Evolutionary conservation across 805 yeast genomes (phyloP).

Genomic region (Kuraishia ogatae): DNA sequence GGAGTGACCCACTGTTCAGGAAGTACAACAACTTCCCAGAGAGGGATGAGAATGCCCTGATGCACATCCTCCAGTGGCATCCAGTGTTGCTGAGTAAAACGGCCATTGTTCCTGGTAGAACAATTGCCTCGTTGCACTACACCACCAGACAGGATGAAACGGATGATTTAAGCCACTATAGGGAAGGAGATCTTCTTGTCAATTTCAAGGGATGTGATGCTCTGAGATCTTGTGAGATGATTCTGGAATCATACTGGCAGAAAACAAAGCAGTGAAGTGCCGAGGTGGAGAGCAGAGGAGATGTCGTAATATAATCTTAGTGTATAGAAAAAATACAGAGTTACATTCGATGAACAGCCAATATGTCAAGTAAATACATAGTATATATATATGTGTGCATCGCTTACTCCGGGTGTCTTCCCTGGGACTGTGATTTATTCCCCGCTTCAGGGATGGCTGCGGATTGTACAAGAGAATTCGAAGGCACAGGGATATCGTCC

Average conservation of each 20-base stretch:
- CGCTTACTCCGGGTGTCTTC: neutral
- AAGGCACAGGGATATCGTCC: slow-evolving; percentile 5
- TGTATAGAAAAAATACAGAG: no score
- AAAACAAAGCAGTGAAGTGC: slow-evolving; percentile 9
- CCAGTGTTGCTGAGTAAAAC: slow-evolving; percentile 69
- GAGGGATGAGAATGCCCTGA: slow-evolving; percentile 58
- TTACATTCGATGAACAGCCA: no score
- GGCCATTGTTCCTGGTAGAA: slow-evolving; percentile 59
- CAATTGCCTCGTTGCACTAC: slow-evolving; percentile 39
- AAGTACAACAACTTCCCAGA: slow-evolving; percentile 53
- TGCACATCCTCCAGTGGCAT: slow-evolving; percentile 95
- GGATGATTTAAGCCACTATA: slow-evolving; percentile 40
- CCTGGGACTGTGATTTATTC: neutral
- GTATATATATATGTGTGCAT: neutral
- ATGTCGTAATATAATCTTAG: neutral
- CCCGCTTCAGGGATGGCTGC: neutral
- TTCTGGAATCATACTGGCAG: slow-evolving; percentile 29
- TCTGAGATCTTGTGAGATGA: slow-evolving; percentile 43
- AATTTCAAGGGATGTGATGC: slow-evolving; percentile 49
- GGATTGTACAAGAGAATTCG: neutral
- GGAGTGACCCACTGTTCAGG: slow-evolving; percentile 68
- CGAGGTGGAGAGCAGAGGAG: no score
- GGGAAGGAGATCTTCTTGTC: slow-evolving; percentile 60
- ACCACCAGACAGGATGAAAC: slow-evolving; percentile 17
- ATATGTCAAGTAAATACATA: no score